Base-by-base conservation (phyloP, 2,329 filamentous ascomycete species). In the Exophiala xenobiotica region DNA sequence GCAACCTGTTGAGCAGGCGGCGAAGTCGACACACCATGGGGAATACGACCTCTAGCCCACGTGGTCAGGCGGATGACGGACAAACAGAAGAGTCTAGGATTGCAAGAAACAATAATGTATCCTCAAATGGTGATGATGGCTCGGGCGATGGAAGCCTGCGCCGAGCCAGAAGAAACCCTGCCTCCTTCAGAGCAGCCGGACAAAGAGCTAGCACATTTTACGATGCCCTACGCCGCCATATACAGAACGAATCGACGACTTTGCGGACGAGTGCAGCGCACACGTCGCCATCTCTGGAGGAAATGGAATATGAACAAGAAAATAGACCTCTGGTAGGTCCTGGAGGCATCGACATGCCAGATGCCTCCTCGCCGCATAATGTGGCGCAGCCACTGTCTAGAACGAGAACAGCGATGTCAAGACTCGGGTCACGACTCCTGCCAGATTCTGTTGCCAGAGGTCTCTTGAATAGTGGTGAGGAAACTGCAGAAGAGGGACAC, bases 401-500 rank as follows among this genome's bases (percentile, higher is more conserved):
- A 68, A 67, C 72, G 51, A 72, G 71, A 53, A 75, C 74, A 3
- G 69, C 73, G 11, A 73, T 77, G 68, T 76, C 74, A 45, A 66
- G 74, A 31, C 62, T 77, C 37, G 72, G 74, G 11, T 75, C 74
- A 16, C 67, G 73, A 53, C 67, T 77, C 22, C 58, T 76, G n/a
- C 74, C 74, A 27, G 72, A 74, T 50, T 70, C 70, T 9, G 70
- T 74, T 12, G 70, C 70, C 20, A 68, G 72, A 48, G 70, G 69
- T 3, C 63, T 75, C 23, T 63, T 74, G 6, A 74, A 63, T 51
- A 74, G 72, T 50, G 69, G 73, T 54, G 72, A 74, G 53, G 73
- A 74, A 56, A 74, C 73, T 6, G 66, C 66, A 2, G 72, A 67
- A 12, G 73, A 76, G 58, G 73, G 72, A 4, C 69, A 68, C 45